Conservation (phyloP, 768 basidiomycete genomes). For the Lentinula edodes region DNA sequence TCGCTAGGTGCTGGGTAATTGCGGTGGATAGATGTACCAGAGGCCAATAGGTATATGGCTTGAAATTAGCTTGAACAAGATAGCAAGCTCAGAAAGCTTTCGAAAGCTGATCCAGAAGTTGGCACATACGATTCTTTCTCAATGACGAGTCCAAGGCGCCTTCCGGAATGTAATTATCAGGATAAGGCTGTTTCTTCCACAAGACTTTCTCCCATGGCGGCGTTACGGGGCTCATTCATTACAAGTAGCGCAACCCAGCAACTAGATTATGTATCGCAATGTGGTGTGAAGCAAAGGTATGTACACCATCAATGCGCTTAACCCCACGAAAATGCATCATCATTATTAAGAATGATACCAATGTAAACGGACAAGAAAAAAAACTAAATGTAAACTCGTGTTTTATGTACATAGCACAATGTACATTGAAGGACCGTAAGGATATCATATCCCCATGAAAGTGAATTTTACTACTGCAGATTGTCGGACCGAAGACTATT, state of each 20-base stretch:
- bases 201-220: slow-evolving; percentile 64
- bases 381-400: not conserved
- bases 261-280: no score
- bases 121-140: slow-evolving; percentile 65
- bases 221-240: slow-evolving; percentile 16
- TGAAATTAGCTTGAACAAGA: slow-evolving; percentile 61
- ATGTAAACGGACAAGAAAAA: not conserved
- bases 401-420: not conserved
- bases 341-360: no score
- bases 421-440: not conserved
- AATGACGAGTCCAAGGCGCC: slow-evolving; percentile 73
- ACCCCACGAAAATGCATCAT: not conserved
- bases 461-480: not conserved
- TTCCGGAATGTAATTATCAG: slow-evolving; percentile 83
- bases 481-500: not conserved
- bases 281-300: not conserved
- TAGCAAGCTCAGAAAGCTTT: not conserved
- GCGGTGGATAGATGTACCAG: slow-evolving; percentile 66
- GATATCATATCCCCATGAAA: not conserved
- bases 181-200: slow-evolving; percentile 71
- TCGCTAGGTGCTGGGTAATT: slow-evolving; percentile 80
- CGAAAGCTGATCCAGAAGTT: not conserved
- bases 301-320: not conserved
- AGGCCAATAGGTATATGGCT: slow-evolving; percentile 70
- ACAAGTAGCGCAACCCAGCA: not conserved